phyloP scores from a whole-genome alignment of 768 basidiomycete genomes.

The Boletus vermiculosoides region DNA sequence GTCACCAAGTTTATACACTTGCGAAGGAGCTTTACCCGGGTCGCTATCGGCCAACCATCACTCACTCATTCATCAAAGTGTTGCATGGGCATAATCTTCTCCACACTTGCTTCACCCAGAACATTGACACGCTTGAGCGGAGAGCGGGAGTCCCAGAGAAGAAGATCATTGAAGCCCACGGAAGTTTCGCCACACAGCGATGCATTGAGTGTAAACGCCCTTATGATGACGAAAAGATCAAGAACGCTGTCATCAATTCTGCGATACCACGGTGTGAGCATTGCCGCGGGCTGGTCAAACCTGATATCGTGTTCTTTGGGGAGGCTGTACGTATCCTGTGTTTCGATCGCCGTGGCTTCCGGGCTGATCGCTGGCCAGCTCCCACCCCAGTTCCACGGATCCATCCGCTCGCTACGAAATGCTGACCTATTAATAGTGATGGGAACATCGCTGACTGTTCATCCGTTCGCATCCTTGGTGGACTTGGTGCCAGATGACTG shows the following conservation, averaged over 20 bases:
- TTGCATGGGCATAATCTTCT: conserved; percentile 69
- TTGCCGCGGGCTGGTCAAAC: conserved; percentile 80
- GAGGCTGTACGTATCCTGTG: conserved; percentile 52
- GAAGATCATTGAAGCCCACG: conserved; percentile 92
- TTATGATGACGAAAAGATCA: conserved; percentile 70
- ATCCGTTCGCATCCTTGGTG: conserved; percentile 83
- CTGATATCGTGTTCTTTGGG: conserved; percentile 95
- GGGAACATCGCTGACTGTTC: conserved; percentile 85
- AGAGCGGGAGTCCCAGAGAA: conserved; percentile 71
- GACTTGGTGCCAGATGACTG: conserved; percentile 51
- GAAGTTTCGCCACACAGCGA: conserved; percentile 84
- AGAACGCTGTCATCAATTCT: conserved; percentile 55
- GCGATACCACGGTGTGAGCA: conserved; percentile 58
- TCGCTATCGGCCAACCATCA: conserved; percentile 79
- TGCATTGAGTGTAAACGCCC: conserved; percentile 71
- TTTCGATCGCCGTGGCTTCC: not conserved
- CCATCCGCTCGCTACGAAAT: conserved; percentile 49
- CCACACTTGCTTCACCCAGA: conserved; percentile 82
- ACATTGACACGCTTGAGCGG: conserved; percentile 90
- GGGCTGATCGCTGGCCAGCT: conserved; percentile 46
- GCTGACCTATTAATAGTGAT: conserved; percentile 90
- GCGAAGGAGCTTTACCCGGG: conserved; percentile 94
- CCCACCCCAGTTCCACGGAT: conserved; percentile 62
- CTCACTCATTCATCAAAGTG: conserved; percentile 88
- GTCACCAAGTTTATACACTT: conserved; percentile 72